Evolutionary conservation across 2,329 filamentous ascomycete species (phyloP).

Genomic region (Emmonsiellopsis sp.): DNA sequence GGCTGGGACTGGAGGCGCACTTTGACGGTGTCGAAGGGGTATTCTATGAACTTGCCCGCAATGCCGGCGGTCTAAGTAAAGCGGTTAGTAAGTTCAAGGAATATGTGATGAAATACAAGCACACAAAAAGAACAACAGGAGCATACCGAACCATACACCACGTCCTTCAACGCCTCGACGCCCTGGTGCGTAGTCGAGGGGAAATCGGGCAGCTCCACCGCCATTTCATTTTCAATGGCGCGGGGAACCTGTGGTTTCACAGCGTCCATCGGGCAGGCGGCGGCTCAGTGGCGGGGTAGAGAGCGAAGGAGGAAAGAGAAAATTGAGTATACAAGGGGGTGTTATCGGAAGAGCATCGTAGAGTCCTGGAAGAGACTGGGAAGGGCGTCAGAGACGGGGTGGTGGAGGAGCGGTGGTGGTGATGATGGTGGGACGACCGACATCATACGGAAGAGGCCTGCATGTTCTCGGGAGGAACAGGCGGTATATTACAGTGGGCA

Average conservation of each 20-base stretch:
- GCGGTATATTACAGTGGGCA: not conserved
- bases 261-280: conserved; percentile 4
- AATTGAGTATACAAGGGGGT: not conserved
- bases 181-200: conserved; percentile 37
- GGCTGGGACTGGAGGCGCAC: conserved; percentile 92
- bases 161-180: conserved; percentile 70
- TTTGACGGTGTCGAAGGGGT: conserved; percentile 97
- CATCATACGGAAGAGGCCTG: not conserved
- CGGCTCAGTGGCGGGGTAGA: not conserved
- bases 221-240: conserved; percentile 29
- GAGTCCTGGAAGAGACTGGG: conserved; percentile 6
- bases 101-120: not conserved
- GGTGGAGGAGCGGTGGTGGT: conserved; percentile 10
- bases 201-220: conserved; percentile 32
- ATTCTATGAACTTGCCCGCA: conserved; percentile 91
- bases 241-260: conserved; percentile 19
- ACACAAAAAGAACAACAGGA: not conserved
- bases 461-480: not conserved
- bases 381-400: conserved; percentile 9
- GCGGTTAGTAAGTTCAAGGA: not conserved
- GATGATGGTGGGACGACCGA: not conserved
- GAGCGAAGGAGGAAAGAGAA: not conserved
- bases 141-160: conserved; percentile 76
- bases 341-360: conserved; percentile 24
- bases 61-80: conserved; percentile 61